A percentile compares a stretch with the other conserved stretches of the same genome.
These are phyloP conservation scores for Myxozyma sirexii DNA, from an alignment of 805 yeast genomes.

Conservation along the genomic window DNA sequence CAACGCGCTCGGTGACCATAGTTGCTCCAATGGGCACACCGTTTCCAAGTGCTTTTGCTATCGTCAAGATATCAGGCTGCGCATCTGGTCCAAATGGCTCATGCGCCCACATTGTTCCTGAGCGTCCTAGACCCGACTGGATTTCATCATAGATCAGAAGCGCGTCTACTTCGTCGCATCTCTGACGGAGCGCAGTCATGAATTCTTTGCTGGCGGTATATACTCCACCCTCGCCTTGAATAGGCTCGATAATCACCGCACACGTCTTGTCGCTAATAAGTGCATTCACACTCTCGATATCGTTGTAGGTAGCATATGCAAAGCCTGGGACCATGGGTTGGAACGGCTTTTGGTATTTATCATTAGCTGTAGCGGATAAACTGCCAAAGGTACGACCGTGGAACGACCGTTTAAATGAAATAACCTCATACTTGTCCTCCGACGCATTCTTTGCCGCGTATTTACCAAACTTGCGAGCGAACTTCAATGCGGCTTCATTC, in stretches of 20 bases:
- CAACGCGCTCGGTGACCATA: constrained; percentile 78
- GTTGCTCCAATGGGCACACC: constrained; percentile 97
- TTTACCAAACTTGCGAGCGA: constrained; percentile 80
- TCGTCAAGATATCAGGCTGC: constrained; percentile 91
- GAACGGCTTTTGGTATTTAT: constrained; percentile 90
- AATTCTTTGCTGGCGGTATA: constrained; percentile 67
- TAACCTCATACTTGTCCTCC: constrained; percentile 63
- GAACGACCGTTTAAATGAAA: constrained; percentile 87
- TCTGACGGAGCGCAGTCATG: constrained; percentile 61
- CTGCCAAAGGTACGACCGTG: constrained; percentile 97
- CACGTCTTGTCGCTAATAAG: constrained; percentile 68
- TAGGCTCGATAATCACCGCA: constrained; percentile 94
- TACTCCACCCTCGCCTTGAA: constrained; percentile 98
- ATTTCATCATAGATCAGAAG: constrained; percentile 90
- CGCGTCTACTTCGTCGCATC: constrained; percentile 71
- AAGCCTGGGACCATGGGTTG: constrained; percentile 92
- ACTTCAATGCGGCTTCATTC: constrained; percentile 76
- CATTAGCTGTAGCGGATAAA: constrained; percentile 85
- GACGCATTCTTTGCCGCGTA: constrained; percentile 24
- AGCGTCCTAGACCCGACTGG: constrained; percentile 94
- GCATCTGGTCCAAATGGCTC: constrained; percentile 70
- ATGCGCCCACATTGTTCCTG: constrained; percentile 95
- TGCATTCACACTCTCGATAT: constrained; percentile 59
- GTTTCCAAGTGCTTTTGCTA: constrained; percentile 95
- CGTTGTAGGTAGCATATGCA: constrained; percentile 63